Conservation (phyloP, 2,329 filamentous ascomycete genomes). For the Trichoderma oligosporum region DNA sequence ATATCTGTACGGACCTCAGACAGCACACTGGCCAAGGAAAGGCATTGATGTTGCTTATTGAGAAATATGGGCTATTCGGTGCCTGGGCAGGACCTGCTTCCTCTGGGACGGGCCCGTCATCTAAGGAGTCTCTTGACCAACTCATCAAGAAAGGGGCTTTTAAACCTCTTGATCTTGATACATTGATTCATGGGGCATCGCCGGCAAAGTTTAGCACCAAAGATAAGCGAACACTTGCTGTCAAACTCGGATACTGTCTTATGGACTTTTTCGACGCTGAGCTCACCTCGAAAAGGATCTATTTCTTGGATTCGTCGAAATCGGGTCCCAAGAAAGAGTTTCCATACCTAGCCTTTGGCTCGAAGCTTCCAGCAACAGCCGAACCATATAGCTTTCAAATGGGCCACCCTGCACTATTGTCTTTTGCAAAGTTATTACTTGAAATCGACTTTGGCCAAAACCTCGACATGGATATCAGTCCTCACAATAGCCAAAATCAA, state of each 20-base stretch:
- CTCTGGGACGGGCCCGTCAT: not conserved
- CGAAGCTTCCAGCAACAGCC: not conserved
- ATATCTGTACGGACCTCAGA: not conserved
- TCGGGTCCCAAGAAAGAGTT: not conserved
- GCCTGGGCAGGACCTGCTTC: not conserved
- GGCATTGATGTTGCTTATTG: not conserved
- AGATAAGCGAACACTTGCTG: constrained; percentile 17
- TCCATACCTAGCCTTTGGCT: constrained; percentile 1
- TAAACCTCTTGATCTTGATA: not conserved
- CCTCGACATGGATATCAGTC: not conserved
- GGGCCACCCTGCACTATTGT: not conserved
- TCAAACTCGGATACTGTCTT: constrained; percentile 17
- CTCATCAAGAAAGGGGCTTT: constrained; percentile 16
- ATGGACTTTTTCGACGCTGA: constrained; percentile 21
- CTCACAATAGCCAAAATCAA: not conserved
- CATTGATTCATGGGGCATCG: not conserved
- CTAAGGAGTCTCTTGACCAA: constrained; percentile 15
- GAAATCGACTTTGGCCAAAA: not conserved
- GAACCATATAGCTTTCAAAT: not conserved
- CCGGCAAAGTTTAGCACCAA: not conserved
- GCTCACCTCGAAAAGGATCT: constrained; percentile 8
- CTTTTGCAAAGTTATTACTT: not conserved
- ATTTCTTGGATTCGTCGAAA: constrained; percentile 6
- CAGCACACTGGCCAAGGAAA: not conserved
- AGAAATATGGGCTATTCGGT: not conserved